Conservation (phyloP, 164 flowering plant species). For the Cinnamomum micranthum region DNA sequence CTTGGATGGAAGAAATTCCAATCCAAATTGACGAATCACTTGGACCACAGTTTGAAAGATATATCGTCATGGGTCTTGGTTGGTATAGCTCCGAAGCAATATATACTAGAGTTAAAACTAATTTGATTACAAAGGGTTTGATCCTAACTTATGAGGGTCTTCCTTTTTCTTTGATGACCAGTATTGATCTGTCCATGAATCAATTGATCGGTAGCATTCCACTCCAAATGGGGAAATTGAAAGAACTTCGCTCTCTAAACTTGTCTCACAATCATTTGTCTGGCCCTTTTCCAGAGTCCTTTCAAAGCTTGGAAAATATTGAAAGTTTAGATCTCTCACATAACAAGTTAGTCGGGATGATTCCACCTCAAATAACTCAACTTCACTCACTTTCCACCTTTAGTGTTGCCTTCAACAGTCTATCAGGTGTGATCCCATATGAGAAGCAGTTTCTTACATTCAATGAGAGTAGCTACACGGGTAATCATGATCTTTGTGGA, state of each 20-base stretch:
- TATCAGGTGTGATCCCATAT: background rate
- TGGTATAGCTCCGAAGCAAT: too few species aligned
- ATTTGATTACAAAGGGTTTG: background rate
- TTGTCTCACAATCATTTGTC: background rate
- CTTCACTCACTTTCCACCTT: background rate
- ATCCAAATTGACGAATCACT: too few species aligned
- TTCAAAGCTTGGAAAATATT: background rate
- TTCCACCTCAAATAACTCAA: background rate
- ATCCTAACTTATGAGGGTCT: background rate
- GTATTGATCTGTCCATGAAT: conserved; percentile 7
- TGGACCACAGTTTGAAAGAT: too few species aligned
- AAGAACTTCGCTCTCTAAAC: background rate
- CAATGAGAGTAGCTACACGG: background rate
- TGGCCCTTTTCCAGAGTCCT: background rate
- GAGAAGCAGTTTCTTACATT: background rate
- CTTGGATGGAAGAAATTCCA: too few species aligned
- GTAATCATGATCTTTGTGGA: conserved; percentile 5
- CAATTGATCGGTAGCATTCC: conserved; percentile 7
- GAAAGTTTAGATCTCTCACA: conserved; percentile 8
- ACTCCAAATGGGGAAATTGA: conserved; percentile 1
- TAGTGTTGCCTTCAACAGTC: conserved; percentile 2
- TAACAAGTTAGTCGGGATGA: background rate
- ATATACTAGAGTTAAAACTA: too few species aligned
- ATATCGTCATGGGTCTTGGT: too few species aligned
- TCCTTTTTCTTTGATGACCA: conserved; percentile 3